Base-by-base conservation (phyloP, 305 asterid genomes). In the Ilex paraguariensis region DNA sequence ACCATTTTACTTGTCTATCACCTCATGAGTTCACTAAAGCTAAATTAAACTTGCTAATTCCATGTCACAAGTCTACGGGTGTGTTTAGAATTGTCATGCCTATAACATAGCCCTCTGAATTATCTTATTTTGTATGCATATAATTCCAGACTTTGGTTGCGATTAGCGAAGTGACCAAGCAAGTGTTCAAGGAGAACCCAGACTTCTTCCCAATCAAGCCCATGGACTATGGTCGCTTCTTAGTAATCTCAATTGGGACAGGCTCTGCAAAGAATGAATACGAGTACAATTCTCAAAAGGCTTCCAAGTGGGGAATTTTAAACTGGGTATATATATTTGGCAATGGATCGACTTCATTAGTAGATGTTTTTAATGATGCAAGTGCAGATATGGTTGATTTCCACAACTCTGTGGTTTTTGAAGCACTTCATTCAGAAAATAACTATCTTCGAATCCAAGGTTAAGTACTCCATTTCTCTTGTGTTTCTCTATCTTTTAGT, bases 371-470 rank as follows among this genome's bases (percentile, higher is more conserved):
- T 61, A 63, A 65, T 65, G 81, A 82, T 63, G 80, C 86, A 12
- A 76, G 74, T 58, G 77, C 68, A n/a, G 88, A 77, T 49, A 77
- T 79, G 80, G 79, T 82, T 61, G 91, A 84, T 61, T 61, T 54
- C 57, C 82, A 84, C 59, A 75, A 69, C 61, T 67, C 66, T 7
- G 85, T 79, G 13, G 76, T 82, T 46, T 84, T 84, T 64, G 68
- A 75, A 63, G 79, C 87, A 10, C 78, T 84, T 44, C 73, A 62
- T 10, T 82, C 84, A 0, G 72, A 76, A 14, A 66, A 74, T 1
- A 82, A 77, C 48, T 84, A 82, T 56, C 82, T 82, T 9, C 77
- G 91, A 16, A 82, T 84, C 62, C 86, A 84, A 62, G 48, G 48
- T 58, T 30, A 21, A 21, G 28, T 21, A 21, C 28, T 21, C 28